These are phyloP conservation scores for Allantophomopsis cytisporea DNA, from an alignment of 2,329 filamentous ascomycete species.

Conservation along the genomic window DNA sequence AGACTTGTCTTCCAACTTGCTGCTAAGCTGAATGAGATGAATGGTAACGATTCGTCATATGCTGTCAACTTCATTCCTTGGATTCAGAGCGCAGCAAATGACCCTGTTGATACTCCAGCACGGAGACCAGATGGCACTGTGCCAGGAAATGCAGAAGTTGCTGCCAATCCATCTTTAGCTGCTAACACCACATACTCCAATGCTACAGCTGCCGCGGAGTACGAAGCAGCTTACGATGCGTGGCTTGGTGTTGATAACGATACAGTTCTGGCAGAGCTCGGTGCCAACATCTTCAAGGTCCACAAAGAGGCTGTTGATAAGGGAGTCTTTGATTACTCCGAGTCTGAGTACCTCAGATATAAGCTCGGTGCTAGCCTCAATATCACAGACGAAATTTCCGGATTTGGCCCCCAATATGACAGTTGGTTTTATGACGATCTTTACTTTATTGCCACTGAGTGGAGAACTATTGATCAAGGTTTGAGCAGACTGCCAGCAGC, in stretches of 20 bases:
- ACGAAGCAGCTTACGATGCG: slow-evolving; percentile 3
- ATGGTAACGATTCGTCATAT: slow-evolving; percentile 26
- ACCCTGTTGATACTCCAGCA: slow-evolving; percentile 4
- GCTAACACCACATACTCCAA: slow-evolving; percentile 7
- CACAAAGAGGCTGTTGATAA: slow-evolving; percentile 41
- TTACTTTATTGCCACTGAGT: slow-evolving; percentile 1
- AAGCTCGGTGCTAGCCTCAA: slow-evolving; percentile 48
- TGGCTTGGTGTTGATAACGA: slow-evolving; percentile 4
- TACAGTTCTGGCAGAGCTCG: slow-evolving; percentile 36
- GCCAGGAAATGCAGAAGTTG: slow-evolving; percentile 6
- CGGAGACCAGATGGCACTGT: slow-evolving; percentile 8
- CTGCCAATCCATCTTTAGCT: slow-evolving; percentile 7
- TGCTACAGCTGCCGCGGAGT: slow-evolving; percentile 5
- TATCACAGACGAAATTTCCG: slow-evolving; percentile 22
- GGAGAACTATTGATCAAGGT: slow-evolving; percentile 20
- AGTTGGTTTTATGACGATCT: neutral
- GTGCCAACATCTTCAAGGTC: slow-evolving; percentile 9
- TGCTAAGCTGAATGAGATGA: slow-evolving; percentile 43
- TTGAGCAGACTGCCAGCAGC: slow-evolving; percentile 44
- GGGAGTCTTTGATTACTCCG: slow-evolving; percentile 58
- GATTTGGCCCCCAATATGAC: slow-evolving; percentile 2
- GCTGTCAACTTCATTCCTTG: slow-evolving; percentile 45
- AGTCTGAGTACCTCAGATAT: slow-evolving; percentile 56
- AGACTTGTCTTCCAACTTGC: slow-evolving; percentile 51
- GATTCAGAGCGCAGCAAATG: neutral